Conservation (phyloP, 129 eudicot genomes). For the Centrapalus pauciflorus region DNA sequence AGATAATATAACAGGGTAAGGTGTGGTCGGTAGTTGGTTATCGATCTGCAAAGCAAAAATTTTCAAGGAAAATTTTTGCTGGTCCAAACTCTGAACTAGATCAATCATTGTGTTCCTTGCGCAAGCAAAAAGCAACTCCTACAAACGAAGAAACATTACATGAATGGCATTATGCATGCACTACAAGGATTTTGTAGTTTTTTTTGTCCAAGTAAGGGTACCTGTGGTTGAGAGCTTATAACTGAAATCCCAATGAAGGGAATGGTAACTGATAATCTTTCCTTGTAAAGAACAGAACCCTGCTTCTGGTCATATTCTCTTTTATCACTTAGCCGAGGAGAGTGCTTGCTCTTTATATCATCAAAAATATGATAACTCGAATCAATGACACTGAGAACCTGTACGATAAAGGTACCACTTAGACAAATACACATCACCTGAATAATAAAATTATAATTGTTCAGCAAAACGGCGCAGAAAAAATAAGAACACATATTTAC, state of each 20-base stretch:
- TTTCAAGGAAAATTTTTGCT: conserved; percentile 58
- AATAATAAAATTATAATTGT: no score
- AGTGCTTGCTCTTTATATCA: conserved; percentile 44
- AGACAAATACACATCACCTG: no score
- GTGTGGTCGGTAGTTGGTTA: conserved; percentile 74
- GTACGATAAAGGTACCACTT: conserved; percentile 16
- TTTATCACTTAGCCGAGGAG: conserved; percentile 37
- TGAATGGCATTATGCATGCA: background rate
- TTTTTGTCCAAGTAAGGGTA: conserved; percentile 14
- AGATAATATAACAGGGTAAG: conserved; percentile 89
- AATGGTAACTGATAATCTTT: conserved; percentile 54
- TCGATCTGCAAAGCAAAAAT: conserved; percentile 81
- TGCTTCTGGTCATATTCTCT: conserved; percentile 34
- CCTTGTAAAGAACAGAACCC: conserved; percentile 48
- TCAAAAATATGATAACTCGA: conserved; percentile 70
- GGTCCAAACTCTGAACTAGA: conserved; percentile 74
- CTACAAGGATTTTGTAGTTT: background rate
- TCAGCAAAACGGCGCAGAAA: no score
- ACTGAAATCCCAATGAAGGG: conserved; percentile 90
- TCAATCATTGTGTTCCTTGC: conserved; percentile 58
- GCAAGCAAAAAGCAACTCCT: conserved; percentile 91
- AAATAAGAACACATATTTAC: no score
- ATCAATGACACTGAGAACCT: conserved; percentile 93
- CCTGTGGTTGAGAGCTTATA: conserved; percentile 85
- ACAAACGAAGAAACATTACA: conserved; percentile 16